A percentile compares a stretch with the other conserved stretches of the same genome.
Conservation (phyloP, 2,329 filamentous ascomycete genomes). For the Aureobasidium sp. region DNA sequence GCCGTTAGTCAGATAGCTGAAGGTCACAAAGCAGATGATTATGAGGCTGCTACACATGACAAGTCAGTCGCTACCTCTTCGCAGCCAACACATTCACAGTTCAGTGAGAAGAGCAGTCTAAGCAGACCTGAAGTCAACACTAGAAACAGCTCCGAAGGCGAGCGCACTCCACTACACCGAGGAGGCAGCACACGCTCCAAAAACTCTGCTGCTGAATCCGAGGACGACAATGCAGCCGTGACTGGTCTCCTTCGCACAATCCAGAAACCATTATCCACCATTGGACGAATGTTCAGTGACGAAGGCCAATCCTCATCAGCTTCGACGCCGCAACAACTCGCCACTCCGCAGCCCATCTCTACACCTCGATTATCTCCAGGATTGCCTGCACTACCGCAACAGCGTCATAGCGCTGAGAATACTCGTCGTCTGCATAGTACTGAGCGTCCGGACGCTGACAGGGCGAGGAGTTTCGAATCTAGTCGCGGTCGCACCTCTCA, state of each 20-base stretch:
- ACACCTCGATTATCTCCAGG: slow-evolving; percentile 46
- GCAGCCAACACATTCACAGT: slow-evolving; percentile 23
- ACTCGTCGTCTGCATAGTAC: slow-evolving; percentile 20
- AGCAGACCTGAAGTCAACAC: slow-evolving; percentile 53
- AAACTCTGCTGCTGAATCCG: slow-evolving; percentile 16
- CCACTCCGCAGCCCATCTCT: slow-evolving; percentile 42
- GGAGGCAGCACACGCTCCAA: neutral
- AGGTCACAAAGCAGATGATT: slow-evolving; percentile 61
- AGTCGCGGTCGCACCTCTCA: slow-evolving; percentile 37
- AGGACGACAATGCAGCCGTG: slow-evolving; percentile 66
- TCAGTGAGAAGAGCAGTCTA: slow-evolving; percentile 44
- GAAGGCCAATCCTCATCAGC: slow-evolving; percentile 33
- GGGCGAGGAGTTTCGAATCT: slow-evolving; percentile 9
- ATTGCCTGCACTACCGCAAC: slow-evolving; percentile 33
- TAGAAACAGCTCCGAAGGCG: slow-evolving; percentile 53
- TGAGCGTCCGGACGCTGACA: slow-evolving; percentile 45
- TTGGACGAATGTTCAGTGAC: slow-evolving; percentile 90
- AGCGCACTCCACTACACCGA: slow-evolving; percentile 53
- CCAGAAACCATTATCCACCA: slow-evolving; percentile 81
- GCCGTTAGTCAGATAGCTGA: slow-evolving; percentile 94
- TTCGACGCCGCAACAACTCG: slow-evolving; percentile 29
- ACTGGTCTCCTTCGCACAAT: slow-evolving; percentile 82
- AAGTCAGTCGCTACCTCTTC: slow-evolving; percentile 27
- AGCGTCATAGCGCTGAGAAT: slow-evolving; percentile 23
- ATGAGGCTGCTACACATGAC: slow-evolving; percentile 28